Evolutionary conservation across 495 filamentous ascomycete species (phyloP).

Genomic region (Tuber melanosporum): DNA sequence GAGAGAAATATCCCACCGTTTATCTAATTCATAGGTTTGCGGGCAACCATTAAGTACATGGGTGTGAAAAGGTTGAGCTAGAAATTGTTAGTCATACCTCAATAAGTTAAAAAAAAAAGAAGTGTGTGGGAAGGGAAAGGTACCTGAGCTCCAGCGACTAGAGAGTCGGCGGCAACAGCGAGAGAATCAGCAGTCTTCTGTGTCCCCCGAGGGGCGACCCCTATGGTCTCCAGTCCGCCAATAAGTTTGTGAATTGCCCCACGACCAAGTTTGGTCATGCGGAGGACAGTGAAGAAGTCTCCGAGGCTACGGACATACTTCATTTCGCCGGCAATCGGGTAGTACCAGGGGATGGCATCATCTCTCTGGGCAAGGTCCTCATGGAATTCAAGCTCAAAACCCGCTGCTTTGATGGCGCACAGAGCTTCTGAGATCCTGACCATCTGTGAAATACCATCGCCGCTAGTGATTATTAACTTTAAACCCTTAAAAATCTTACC

Average conservation of each 20-base stretch:
- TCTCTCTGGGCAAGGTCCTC: slow-evolving; percentile 83
- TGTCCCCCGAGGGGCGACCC: slow-evolving; percentile 73
- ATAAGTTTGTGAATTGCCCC: slow-evolving; percentile 70
- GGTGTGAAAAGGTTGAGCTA: slow-evolving; percentile 86
- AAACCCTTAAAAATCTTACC: not conserved
- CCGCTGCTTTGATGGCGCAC: slow-evolving; percentile 76
- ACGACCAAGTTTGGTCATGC: slow-evolving; percentile 86
- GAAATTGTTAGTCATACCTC: not conserved
- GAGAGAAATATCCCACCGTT: slow-evolving; percentile 1
- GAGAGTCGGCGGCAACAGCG: slow-evolving; percentile 71
- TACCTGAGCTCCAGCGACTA: slow-evolving; percentile 77
- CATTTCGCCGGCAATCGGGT: slow-evolving; percentile 66
- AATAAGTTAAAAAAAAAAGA: not conserved
- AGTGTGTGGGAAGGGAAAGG: not conserved
- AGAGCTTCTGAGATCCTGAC: slow-evolving; percentile 80
- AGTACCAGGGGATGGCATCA: slow-evolving; percentile 87
- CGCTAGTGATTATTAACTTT: slow-evolving; percentile 40
- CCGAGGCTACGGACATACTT: slow-evolving; percentile 72
- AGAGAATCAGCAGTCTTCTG: slow-evolving; percentile 93
- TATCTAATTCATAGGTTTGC: slow-evolving; percentile 60
- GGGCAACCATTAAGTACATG: slow-evolving; percentile 97
- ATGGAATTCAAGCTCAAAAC: slow-evolving; percentile 76
- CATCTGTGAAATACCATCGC: slow-evolving; percentile 98
- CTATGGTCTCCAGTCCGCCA: slow-evolving; percentile 65
- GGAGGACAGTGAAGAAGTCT: slow-evolving; percentile 76